Base-by-base conservation (phyloP, 2,329 filamentous ascomycete genomes). In the Lachnellula hyalina region DNA sequence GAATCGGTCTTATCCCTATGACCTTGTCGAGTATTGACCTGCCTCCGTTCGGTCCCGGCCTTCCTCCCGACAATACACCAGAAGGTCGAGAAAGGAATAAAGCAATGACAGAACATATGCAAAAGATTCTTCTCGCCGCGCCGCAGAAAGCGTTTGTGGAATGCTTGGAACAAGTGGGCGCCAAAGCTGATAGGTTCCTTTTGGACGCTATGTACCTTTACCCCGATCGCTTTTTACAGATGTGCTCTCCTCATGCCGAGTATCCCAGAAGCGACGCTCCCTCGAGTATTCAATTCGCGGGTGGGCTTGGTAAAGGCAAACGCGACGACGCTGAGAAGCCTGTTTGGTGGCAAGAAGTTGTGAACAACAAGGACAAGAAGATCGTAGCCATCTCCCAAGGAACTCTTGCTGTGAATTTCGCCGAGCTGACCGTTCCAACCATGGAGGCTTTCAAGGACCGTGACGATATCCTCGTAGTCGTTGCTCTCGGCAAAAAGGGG, bases 331-430 rank as follows among this genome's bases (percentile, higher is more conserved):
- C 2, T 6, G 52, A 53, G 2, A 70, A 67, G 38, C 78, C 78
- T 0, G 28, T 61, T 6, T 81, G 75, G 74, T 81, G 75, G 75
- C 50, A 67, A 3, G 72, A 74, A 4, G 67, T 81, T 15, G 61
- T 69, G 9, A 52, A 61, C 15, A 71, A 73, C 45, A 65, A 70
- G 19, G 74, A 73, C 53, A 68, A 69, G 51, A 68, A 69, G 19
- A 65, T 74, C 12, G 58, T 74, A 15, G 63, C 68, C 35, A 70
- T 73, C 6, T 70, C 65, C 21, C 71, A 72, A 52, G 72, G 72
- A 0, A 72, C 71, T 5, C 52, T 72, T 0, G 63, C 62, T 4
- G 51, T 65, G 19, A 53, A 70, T 25, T 65, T 64, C 28, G 58
- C 63, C 12, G 64, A 72, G 11, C 59, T 74, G 3, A 65, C 71